phyloP scores from a whole-genome alignment of 345 rosid species.

The Moringa oleifera region DNA sequence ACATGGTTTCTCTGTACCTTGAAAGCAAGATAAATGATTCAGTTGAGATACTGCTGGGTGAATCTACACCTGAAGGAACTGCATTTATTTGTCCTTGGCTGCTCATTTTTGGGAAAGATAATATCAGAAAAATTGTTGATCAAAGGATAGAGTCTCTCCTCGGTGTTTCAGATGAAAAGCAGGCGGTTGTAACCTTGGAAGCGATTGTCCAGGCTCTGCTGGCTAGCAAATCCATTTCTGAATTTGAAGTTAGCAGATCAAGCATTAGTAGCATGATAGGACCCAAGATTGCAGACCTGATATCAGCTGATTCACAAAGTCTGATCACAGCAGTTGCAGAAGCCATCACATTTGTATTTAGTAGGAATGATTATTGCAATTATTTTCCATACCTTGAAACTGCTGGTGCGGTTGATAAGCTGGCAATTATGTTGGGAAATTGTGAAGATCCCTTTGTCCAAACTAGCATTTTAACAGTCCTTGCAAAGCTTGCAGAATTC shows the following conservation, averaged over 20 bases:
- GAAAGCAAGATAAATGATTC: slow-evolving; percentile 27
- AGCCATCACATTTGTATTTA: slow-evolving; percentile 24
- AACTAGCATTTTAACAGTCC: slow-evolving; percentile 19
- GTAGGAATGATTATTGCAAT: slow-evolving; percentile 15
- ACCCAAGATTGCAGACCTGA: slow-evolving; percentile 21
- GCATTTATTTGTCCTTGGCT: slow-evolving; percentile 30
- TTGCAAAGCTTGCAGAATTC: slow-evolving; percentile 31
- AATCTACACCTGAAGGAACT: slow-evolving; percentile 12
- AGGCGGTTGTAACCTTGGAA: slow-evolving; percentile 16
- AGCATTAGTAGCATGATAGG: slow-evolving; percentile 26
- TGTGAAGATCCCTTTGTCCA: slow-evolving; percentile 21
- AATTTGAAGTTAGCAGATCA: slow-evolving; percentile 24
- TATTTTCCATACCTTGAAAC: slow-evolving; percentile 25
- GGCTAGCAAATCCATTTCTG: slow-evolving; percentile 32
- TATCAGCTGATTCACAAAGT: slow-evolving; percentile 22
- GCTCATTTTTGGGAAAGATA: slow-evolving; percentile 24
- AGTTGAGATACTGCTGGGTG: slow-evolving; percentile 16
- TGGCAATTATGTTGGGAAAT: slow-evolving; percentile 8
- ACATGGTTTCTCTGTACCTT: slow-evolving; percentile 33
- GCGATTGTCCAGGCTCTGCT: slow-evolving; percentile 24
- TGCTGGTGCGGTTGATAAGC: slow-evolving; percentile 18
- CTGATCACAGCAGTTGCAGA: slow-evolving; percentile 21
- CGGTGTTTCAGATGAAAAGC: slow-evolving; percentile 17
- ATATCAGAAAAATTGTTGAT: slow-evolving; percentile 16
- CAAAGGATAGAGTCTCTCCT: slow-evolving; percentile 8